These are phyloP conservation scores for Leishmania aethiopica DNA, from an alignment of 208 protist genomes.

Conservation along the genomic window DNA sequence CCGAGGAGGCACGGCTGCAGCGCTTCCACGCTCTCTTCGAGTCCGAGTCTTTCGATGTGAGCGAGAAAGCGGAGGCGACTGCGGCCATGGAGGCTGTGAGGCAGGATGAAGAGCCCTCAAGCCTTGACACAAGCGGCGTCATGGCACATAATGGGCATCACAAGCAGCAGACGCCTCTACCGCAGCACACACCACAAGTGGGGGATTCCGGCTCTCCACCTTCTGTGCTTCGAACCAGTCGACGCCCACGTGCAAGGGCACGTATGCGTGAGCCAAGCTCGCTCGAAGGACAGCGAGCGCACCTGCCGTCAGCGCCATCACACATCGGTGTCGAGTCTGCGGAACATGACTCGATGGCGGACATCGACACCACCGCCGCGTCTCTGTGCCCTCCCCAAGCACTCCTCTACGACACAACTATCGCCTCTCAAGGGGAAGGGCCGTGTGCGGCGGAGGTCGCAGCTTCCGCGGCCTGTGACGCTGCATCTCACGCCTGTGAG, in stretches of 20 bases:
- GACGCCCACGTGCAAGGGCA: background rate
- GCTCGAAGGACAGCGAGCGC: background rate
- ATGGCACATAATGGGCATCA: constrained; percentile 1
- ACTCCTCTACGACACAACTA: constrained; percentile 11
- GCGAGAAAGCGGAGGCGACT: background rate
- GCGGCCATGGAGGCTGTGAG: too few relatives aligned
- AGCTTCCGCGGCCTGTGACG: background rate
- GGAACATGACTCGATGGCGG: background rate
- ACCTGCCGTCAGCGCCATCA: background rate
- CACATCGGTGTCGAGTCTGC: background rate
- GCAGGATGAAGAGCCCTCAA: background rate
- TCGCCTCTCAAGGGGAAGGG: background rate
- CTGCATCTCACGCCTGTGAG: background rate
- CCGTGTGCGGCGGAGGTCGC: background rate
- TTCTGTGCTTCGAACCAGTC: constrained; percentile 14
- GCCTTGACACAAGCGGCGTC: background rate
- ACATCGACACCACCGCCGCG: background rate
- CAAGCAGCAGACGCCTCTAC: constrained; percentile 6
- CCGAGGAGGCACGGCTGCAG: constrained; percentile 13
- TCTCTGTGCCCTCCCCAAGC: constrained; percentile 8
- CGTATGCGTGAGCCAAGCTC: background rate
- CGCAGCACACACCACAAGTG: constrained; percentile 10
- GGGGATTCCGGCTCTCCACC: constrained; percentile 13
- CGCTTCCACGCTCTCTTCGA: constrained; percentile 22
- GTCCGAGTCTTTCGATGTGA: constrained; percentile 9